Percentiles rank a stretch among this genome's conserved stretches.
These are phyloP conservation scores for Hericium rajendrae DNA, from an alignment of 768 basidiomycete species.

Conservation along the genomic window DNA sequence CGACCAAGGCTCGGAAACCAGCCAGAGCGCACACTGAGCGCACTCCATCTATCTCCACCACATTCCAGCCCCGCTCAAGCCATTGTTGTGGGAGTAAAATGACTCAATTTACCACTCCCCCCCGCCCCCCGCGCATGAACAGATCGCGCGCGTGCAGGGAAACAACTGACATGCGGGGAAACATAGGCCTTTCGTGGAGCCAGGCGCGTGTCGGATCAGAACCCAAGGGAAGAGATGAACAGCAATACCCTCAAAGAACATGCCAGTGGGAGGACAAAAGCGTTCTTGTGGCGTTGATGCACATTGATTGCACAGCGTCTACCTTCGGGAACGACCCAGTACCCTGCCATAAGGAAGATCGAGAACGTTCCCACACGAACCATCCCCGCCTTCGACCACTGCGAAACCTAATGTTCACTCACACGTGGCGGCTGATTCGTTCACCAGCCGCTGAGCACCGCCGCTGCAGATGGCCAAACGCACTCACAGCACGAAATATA, in stretches of 20 bases:
- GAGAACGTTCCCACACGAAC: neutral
- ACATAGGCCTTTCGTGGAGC: too few species aligned
- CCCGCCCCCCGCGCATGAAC: neutral
- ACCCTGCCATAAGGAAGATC: neutral
- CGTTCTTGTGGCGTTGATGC: too few species aligned
- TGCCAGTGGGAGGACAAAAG: too few species aligned
- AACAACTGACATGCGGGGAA: too few species aligned
- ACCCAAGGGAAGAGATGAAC: too few species aligned
- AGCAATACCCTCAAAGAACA: too few species aligned
- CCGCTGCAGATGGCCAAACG: too few species aligned
- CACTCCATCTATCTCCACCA: neutral
- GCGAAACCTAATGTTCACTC: neutral
- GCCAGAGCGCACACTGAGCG: neutral
- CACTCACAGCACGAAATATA: neutral
- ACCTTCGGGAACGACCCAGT: too few species aligned
- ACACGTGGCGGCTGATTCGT: neutral
- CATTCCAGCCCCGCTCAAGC: neutral
- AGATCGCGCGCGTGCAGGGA: too few species aligned
- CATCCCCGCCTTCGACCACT: neutral
- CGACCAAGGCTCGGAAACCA: too few species aligned
- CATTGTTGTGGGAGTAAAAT: neutral
- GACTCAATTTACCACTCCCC: neutral
- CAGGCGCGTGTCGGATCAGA: too few species aligned
- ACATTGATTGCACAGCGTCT: too few species aligned
- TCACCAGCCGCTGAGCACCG: neutral